Evolutionary conservation across 2,329 filamentous ascomycete species (phyloP).

Genomic region (Paraphoma sp.): DNA sequence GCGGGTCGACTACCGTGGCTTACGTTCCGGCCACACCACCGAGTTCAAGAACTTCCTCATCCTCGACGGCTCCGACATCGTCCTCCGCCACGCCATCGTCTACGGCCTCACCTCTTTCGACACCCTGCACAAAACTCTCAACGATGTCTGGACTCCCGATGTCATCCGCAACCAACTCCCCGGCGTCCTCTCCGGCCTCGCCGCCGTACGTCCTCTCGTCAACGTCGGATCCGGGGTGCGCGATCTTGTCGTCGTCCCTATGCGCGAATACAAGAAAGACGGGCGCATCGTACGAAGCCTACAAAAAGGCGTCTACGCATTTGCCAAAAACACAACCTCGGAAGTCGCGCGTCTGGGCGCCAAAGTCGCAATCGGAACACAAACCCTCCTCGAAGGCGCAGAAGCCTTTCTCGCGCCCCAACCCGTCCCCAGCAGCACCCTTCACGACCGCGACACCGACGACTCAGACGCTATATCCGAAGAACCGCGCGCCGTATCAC

Average conservation of each 20-base stretch:
- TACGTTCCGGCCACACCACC: conserved; percentile 90
- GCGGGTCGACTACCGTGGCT: conserved; percentile 91
- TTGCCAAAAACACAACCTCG: conserved; percentile 90
- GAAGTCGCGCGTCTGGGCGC: conserved; percentile 94
- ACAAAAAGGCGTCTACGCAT: conserved; percentile 86
- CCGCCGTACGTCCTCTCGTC: conserved; percentile 86
- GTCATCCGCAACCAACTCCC: conserved; percentile 89
- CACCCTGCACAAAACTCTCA: conserved; percentile 84
- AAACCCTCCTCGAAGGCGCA: conserved; percentile 87
- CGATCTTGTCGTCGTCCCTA: conserved; percentile 86
- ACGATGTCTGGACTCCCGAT: conserved; percentile 96
- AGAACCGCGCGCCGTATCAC: conserved; percentile 79
- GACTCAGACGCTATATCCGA: conserved; percentile 71
- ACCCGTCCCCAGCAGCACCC: conserved; percentile 24
- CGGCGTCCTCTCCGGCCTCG: conserved; percentile 84
- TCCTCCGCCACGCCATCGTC: conserved; percentile 85
- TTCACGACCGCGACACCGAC: conserved; percentile 55
- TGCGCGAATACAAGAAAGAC: conserved; percentile 92
- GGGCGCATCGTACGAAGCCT: conserved; percentile 91
- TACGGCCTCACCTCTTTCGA: conserved; percentile 94
- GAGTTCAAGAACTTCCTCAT: conserved; percentile 99
- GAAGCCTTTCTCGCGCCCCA: conserved; percentile 73
- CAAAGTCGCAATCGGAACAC: conserved; percentile 92
- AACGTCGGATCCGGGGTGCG: conserved; percentile 88
- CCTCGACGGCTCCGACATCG: conserved; percentile 85